Evolutionary conservation across 1,284 basidiomycete species (phyloP).

Genomic region (Ceratobasidium sp.): DNA sequence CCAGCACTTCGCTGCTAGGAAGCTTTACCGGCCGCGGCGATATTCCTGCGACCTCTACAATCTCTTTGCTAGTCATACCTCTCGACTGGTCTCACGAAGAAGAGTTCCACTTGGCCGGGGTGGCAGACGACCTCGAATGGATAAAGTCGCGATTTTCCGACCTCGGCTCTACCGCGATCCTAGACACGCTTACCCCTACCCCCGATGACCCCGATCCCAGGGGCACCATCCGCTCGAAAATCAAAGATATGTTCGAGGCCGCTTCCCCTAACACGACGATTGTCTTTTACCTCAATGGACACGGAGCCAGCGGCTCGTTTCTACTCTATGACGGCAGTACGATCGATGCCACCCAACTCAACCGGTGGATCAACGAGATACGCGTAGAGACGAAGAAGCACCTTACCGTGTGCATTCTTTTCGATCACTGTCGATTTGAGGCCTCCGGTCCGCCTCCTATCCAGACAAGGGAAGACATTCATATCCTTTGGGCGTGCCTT

Average conservation of each 20-base stretch:
- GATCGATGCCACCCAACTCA: background rate
- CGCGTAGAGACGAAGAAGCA: background rate
- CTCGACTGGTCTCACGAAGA: background rate
- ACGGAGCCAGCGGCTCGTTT: background rate
- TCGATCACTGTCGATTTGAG: conserved; percentile 11
- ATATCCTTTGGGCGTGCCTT: conserved; percentile 20
- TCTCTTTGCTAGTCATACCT: background rate
- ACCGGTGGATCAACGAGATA: conserved; percentile 3
- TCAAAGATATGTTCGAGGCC: background rate
- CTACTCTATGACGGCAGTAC: background rate
- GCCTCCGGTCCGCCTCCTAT: background rate
- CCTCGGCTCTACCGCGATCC: background rate
- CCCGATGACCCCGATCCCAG: background rate
- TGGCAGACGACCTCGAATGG: conserved; percentile 6
- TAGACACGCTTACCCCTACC: no score
- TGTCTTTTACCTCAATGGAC: conserved; percentile 11
- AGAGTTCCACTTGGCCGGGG: background rate
- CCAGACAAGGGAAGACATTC: background rate
- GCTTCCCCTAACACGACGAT: background rate
- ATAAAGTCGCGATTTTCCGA: background rate
- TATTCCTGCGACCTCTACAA: no score
- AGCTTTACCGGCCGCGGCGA: no score
- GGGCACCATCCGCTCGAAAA: background rate
- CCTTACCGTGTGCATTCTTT: background rate
- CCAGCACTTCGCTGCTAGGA: no score